Base-by-base conservation (phyloP, 768 basidiomycete genomes). In the Leucocoprinus leucothites region DNA sequence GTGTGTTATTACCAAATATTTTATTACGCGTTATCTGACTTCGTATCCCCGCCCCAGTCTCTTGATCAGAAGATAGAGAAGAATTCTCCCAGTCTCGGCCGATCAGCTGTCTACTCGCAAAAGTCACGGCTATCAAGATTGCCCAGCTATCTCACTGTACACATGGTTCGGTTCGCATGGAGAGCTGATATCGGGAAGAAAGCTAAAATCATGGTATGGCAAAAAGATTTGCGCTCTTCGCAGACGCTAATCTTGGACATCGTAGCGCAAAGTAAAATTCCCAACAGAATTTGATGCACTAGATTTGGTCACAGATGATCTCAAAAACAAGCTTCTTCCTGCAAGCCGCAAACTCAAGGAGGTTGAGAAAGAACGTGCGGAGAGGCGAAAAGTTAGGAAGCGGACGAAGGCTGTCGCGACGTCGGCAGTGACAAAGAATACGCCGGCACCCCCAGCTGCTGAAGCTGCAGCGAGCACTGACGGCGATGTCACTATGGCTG, bases 111-210 rank as follows among this genome's bases (percentile, higher is more conserved):
- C 0, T 98, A 98, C 74, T 84, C 77, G 19, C 86, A 91, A 64
- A 84, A 82, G 35, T 87, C 90, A 3, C 86, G 94, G 8, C 64
- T 99, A 48, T 83, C 91, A 9, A 82, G 95, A 19, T 74, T 98
- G 11, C 97, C 97, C 0, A 69, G 82, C 3, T 95, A 91, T 64
- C 80, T 97, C 19, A 86, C 87, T 4, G 83, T 98, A 3, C 94
- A 98, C 63, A 91, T 98, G 89, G 94, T 95, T 11, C 89, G 97
- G 45, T 99, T 98, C 69, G 88, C 86, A 53, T 99, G 97, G 97
- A 77, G 92, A 57, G 77, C 82, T 35, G 97, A 98, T 61, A 94
- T 97, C 57, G 71, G 71, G 49, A 93, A 88, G 75, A 98, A 98
- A 66, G 86, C 96, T 1, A 98, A 99, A 74, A 96, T 98, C 67